Evolutionary conservation across 2,329 filamentous ascomycete genomes (phyloP).

Genomic region (Colletotrichum acutatum): DNA sequence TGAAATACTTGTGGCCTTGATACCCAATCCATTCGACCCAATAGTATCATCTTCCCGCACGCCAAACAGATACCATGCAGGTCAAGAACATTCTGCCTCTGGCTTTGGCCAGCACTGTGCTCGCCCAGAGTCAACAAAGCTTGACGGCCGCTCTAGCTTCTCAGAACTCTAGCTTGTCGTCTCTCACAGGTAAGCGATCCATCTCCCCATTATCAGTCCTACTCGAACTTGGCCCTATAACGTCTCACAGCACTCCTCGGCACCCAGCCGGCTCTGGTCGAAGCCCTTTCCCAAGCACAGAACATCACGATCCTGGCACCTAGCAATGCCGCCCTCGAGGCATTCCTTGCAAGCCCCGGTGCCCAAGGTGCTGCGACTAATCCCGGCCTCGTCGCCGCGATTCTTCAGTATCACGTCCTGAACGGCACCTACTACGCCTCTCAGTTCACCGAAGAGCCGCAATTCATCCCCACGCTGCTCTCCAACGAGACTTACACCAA

Average conservation of each 20-base stretch:
- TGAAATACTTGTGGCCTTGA: not conserved
- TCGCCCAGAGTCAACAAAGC: conserved; percentile 36
- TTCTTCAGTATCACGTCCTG: conserved; percentile 68
- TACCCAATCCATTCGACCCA: not conserved
- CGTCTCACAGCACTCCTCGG: conserved; percentile 37
- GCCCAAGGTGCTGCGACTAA: conserved; percentile 36
- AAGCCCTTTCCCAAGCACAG: conserved; percentile 18
- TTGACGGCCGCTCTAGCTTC: conserved; percentile 40
- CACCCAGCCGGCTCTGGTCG: conserved; percentile 35
- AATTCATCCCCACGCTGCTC: conserved; percentile 56
- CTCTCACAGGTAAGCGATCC: conserved; percentile 37
- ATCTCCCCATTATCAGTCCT: not conserved
- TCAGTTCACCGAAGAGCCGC: conserved; percentile 41
- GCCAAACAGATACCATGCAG: conserved; percentile 18
- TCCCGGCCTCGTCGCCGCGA: conserved; percentile 44
- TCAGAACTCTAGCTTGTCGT: conserved; percentile 43
- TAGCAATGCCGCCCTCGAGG: conserved; percentile 58
- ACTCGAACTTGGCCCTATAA: not conserved
- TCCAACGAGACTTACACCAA: conserved; percentile 64
- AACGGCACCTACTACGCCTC: conserved; percentile 56
- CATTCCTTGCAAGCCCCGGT: conserved; percentile 45
- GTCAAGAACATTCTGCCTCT: conserved; percentile 31
- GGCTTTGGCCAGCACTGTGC: conserved; percentile 37
- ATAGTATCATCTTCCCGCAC: not conserved
- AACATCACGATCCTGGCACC: conserved; percentile 70